These are phyloP conservation scores for Cnidoscolus chayamansa DNA, from an alignment of 441 rosid species.

Conservation along the genomic window DNA sequence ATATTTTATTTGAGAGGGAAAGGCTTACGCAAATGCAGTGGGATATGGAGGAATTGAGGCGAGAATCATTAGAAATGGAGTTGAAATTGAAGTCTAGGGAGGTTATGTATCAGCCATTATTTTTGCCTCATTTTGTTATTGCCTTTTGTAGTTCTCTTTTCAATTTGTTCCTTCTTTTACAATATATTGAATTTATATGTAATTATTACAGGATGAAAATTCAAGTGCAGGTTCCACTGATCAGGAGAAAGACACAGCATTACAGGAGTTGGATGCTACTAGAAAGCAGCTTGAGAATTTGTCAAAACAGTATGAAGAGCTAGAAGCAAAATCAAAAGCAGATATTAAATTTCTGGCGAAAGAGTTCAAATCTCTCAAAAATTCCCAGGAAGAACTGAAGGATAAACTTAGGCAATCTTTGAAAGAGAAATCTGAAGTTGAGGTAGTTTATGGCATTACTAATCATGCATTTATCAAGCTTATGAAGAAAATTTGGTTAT, in stretches of 20 bases:
- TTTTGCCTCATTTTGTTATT: slow-evolving; percentile 2
- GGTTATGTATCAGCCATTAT: slow-evolving; percentile 39
- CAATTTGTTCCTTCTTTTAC: neutral
- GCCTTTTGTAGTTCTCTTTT: slow-evolving; percentile 2
- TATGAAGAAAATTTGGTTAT: slow-evolving; percentile 1
- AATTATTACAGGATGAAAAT: slow-evolving; percentile 56
- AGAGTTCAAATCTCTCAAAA: slow-evolving; percentile 85
- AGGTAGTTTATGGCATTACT: slow-evolving; percentile 45
- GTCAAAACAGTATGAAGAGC: slow-evolving; percentile 62
- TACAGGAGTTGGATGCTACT: slow-evolving; percentile 63
- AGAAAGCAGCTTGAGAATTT: slow-evolving; percentile 66
- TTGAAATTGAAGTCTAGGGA: slow-evolving; percentile 67
- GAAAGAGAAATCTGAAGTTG: slow-evolving; percentile 66
- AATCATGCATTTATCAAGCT: slow-evolving; percentile 13
- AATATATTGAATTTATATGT: slow-evolving; percentile 7
- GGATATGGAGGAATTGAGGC: slow-evolving; percentile 95
- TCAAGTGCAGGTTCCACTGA: slow-evolving; percentile 32
- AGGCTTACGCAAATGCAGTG: slow-evolving; percentile 92
- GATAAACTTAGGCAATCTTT: slow-evolving; percentile 55
- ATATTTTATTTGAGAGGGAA: slow-evolving; percentile 81
- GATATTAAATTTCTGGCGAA: slow-evolving; percentile 91
- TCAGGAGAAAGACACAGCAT: slow-evolving; percentile 42
- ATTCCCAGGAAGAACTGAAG: slow-evolving; percentile 64
- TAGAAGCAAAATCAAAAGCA: slow-evolving; percentile 89
- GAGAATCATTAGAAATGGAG: slow-evolving; percentile 84